Percentiles rank a stretch among this genome's conserved stretches.
Evolutionary conservation across 192 early-diverging fungal genomes (phyloP).

Genomic region (Coemansia sp.): DNA sequence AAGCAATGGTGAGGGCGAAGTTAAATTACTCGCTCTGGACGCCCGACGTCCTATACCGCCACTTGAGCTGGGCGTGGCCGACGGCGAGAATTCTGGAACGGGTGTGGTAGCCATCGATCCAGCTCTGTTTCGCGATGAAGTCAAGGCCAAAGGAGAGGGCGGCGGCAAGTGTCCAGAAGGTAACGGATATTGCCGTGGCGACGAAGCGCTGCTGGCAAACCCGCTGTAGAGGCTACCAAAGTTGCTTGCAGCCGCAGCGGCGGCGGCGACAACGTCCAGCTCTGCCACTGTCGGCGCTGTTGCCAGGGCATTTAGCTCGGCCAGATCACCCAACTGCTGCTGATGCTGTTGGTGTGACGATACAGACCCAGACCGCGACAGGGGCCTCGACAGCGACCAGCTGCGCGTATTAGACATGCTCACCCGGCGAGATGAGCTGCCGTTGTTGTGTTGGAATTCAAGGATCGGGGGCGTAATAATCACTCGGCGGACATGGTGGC

Average conservation of each 20-base stretch:
- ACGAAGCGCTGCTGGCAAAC: slow-evolving; percentile 25
- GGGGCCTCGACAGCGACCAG: slow-evolving; percentile 45
- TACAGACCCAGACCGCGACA: slow-evolving; percentile 34
- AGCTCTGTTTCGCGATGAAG: slow-evolving; percentile 26
- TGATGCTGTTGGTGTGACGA: slow-evolving; percentile 32
- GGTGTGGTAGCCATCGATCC: slow-evolving; percentile 20
- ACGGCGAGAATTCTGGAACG: slow-evolving; percentile 16
- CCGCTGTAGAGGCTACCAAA: slow-evolving; percentile 19
- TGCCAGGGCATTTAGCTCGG: slow-evolving; percentile 1
- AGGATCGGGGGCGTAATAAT: slow-evolving; percentile 48
- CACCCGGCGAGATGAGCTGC: slow-evolving; percentile 39
- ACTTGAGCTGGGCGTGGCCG: slow-evolving; percentile 25
- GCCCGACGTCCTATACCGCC: slow-evolving; percentile 22
- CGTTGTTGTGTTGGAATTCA: slow-evolving; percentile 22
- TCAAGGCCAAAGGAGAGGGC: slow-evolving; percentile 31
- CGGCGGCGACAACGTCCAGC: background rate
- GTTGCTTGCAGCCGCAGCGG: background rate
- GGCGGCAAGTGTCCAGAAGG: slow-evolving; percentile 24
- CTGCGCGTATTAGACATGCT: slow-evolving; percentile 38
- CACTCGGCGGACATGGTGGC: slow-evolving; percentile 45
- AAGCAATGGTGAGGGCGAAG: slow-evolving; percentile 44
- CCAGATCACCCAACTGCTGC: slow-evolving; percentile 7
- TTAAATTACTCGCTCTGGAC: slow-evolving; percentile 25
- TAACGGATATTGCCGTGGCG: slow-evolving; percentile 17
- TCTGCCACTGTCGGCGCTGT: slow-evolving; percentile 1